phyloP scores from a whole-genome alignment of 495 filamentous ascomycete genomes.

The Xylaria palmicola region DNA sequence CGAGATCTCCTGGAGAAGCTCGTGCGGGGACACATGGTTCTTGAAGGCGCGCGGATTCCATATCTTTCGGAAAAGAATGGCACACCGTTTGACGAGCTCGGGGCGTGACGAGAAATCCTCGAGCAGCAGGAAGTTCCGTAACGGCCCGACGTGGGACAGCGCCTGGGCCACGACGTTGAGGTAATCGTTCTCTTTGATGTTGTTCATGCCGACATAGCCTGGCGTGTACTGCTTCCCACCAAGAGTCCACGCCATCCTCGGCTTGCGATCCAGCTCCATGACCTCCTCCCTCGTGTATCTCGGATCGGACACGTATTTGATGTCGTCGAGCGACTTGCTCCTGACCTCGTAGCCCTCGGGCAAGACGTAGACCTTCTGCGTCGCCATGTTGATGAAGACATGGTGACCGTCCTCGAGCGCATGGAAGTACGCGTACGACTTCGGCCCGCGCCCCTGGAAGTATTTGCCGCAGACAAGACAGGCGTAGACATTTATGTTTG shows the following conservation, averaged over 20 bases:
- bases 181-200: constrained; percentile 99
- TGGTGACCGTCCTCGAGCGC: constrained; percentile 93
- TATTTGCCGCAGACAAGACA: constrained; percentile 98
- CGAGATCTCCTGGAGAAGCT: constrained; percentile 92
- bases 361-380: constrained; percentile 91
- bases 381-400: constrained; percentile 96
- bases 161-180: constrained; percentile 96
- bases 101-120: constrained; percentile 62
- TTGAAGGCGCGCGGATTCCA: constrained; percentile 99
- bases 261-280: constrained; percentile 72
- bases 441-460: constrained; percentile 89
- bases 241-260: constrained; percentile 73
- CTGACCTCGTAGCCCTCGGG: constrained; percentile 97
- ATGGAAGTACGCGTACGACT: constrained; percentile 96
- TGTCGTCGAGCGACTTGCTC: constrained; percentile 94
- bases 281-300: constrained; percentile 77
- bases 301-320: constrained; percentile 98
- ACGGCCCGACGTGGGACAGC: constrained; percentile 81
- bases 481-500: constrained; percentile 98
- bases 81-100: constrained; percentile 73
- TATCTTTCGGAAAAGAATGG: constrained; percentile 90
- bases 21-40: constrained; percentile 94
- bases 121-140: constrained; percentile 91
- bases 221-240: constrained; percentile 80
- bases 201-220: constrained; percentile 98